Evolutionary conservation across 2,329 filamentous ascomycete genomes (phyloP).

Genomic region (Penicillium sp.): DNA sequence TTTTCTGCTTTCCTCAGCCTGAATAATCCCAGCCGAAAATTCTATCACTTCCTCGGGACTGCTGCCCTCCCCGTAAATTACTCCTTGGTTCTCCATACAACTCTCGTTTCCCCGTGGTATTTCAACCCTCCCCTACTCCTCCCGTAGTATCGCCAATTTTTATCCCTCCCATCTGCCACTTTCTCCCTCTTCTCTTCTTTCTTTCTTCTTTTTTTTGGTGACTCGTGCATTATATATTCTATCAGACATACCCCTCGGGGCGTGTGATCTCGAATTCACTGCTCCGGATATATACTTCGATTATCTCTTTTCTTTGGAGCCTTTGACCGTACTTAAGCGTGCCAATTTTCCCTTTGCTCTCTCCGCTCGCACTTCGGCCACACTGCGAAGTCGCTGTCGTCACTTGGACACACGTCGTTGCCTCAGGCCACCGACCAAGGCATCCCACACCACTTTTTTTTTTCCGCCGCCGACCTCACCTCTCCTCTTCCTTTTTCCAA

Average conservation of each 20-base stretch:
- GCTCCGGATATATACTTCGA: constrained; percentile 10
- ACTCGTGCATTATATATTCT: constrained; percentile 4
- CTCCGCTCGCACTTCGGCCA: neutral
- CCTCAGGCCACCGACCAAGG: constrained; percentile 29
- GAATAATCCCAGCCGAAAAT: constrained; percentile 18
- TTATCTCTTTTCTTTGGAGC: neutral
- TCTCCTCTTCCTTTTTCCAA: constrained; percentile 16
- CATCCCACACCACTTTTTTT: constrained; percentile 22
- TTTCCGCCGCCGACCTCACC: constrained; percentile 24
- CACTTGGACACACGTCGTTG: constrained; percentile 20
- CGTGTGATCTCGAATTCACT: constrained; percentile 4
- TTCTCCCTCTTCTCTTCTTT: constrained; percentile 17
- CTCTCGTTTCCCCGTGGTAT: constrained; percentile 24
- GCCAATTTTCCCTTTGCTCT: constrained; percentile 1
- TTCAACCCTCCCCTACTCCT: constrained; percentile 23
- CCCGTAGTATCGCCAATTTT: constrained; percentile 35
- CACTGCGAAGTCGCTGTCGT: constrained; percentile 23
- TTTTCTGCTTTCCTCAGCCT: constrained; percentile 16
- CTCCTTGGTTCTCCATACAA: constrained; percentile 14
- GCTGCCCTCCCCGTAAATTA: constrained; percentile 14
- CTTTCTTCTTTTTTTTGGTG: constrained; percentile 12
- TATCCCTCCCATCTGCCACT: constrained; percentile 27
- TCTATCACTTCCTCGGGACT: neutral
- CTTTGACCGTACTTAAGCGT: constrained; percentile 9
- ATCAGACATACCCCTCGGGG: constrained; percentile 15